Base-by-base conservation (phyloP, 805 yeast species). In the Aciculoconidium aculeatum region DNA sequence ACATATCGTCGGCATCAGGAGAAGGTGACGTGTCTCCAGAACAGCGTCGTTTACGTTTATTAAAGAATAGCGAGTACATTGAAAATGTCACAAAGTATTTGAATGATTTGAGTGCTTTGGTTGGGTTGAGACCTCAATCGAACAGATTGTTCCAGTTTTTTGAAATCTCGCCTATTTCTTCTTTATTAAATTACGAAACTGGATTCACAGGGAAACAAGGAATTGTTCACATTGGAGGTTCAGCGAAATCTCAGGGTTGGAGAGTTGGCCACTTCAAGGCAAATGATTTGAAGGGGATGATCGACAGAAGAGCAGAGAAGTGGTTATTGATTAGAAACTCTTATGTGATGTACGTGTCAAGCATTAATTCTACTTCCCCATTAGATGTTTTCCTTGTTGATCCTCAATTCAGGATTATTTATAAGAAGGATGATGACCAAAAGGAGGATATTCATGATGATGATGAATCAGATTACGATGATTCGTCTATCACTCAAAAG, bases 161-260 rank as follows among this genome's bases (percentile, higher is more conserved):
- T 36, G 98, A 92, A 46, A 59, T 92, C 10, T 87, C 96, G 0
- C 94, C 95, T 1, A 72, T 92, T 40, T 84, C 95, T 5, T 76
- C 92, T 6, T 62, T 87, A 27, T 61, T 92, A 22, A 79, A 90
- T 27, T 78, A 84, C 39, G 98, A 92, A 52, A 72, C 75, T 16
- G 81, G 84, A 0, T 81, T 68, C 47, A 76, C 75, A 32, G 95
- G 97, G 1, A 92, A 87, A 45, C 96, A 92, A 55, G 99, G 98
- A 2, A 73, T 75, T 28, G 54, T 90, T 34, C 73, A 82, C 31
- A 74, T 88, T 26, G 76, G 87, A 12, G 80, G 95, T 1, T 76
- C 86, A 0, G 90, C 97, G 0, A 76, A 75, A 38, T 69, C 87
- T 1, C 94, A 86, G 51, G 97, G 98, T 3, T 92, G 98, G 97